Base-by-base conservation (phyloP, 225 moss, liverwort and hornwort genomes). In the Straminergon stramineum region DNA sequence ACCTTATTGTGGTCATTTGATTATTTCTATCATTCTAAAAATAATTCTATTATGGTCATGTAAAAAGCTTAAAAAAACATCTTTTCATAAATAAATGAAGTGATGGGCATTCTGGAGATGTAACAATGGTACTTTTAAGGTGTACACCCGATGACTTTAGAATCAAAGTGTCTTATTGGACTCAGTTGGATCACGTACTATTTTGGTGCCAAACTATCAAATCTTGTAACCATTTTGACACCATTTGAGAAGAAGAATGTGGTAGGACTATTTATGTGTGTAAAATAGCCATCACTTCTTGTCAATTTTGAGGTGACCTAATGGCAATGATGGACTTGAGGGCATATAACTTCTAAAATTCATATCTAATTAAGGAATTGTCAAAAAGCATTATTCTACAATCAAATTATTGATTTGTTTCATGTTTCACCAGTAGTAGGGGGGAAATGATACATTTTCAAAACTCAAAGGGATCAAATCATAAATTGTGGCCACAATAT, bases 181-280 rank as follows among this genome's bases (percentile, higher is more conserved):
- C 1, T 10, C 0, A n/a, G 0, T 79, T 26, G 17, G 17, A 0
- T 79, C 9, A n/a, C 0, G 2, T n/a, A n/a, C 6, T 79, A 17
- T 57, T 27, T 57, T 31, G 30, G 13, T 30, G 11, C 13, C 20
- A 60, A 81, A 30, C 20, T 31, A 60, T 60, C 41, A 61, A 81
- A 61, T 81, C 41, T 30, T 14, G 6, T 11, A 7, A 60, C 11
- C 9, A 61, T 81, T 58, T 60, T 39, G 13, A 8, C 0, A 76
- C 20, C 31, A 43, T 4, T 30, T 41, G 6, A 43, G 2, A 21
- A 58, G 61, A 13, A 28, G 13, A 41, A 14, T 30, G 4, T 61
- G 2, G 13, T 8, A 81, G 3, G 9, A 39, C 13, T n/a, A 19
- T 30, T 57, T 18, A 61, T 6, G 4, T 31, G 13, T 30, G 2